Evolutionary conservation across 306 rosid species (phyloP).

Genomic region (Medicago truncatula): MtrunA17r5.0-ANR NC_053045.1:37394501-37395000

Average conservation of each 20-base stretch:
- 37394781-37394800: constrained; percentile 27
- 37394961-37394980: not conserved
- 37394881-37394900: not conserved
- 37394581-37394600: constrained; percentile 14
- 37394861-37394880: not conserved
- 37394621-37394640: constrained; percentile 17
- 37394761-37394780: constrained; percentile 19
- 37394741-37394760: constrained; percentile 10
- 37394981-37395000: not conserved
- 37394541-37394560: constrained; percentile 27
- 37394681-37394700: not conserved
- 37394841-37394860: constrained; percentile 6
- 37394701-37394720: constrained; percentile 1
- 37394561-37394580: constrained; percentile 15
- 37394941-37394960: not conserved
- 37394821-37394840: constrained; percentile 17
- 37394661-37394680: constrained; percentile 20
- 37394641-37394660: constrained; percentile 25
- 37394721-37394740: not conserved
- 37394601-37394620: constrained; percentile 4
- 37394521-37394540: constrained; percentile 26
- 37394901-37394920: not conserved
- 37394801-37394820: constrained; percentile 21
- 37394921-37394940: not conserved
- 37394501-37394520: constrained; percentile 18